These are phyloP conservation scores for Exophiala dermatitidis DNA, from an alignment of 2,329 filamentous ascomycete species.

Conservation along the genomic window DNA sequence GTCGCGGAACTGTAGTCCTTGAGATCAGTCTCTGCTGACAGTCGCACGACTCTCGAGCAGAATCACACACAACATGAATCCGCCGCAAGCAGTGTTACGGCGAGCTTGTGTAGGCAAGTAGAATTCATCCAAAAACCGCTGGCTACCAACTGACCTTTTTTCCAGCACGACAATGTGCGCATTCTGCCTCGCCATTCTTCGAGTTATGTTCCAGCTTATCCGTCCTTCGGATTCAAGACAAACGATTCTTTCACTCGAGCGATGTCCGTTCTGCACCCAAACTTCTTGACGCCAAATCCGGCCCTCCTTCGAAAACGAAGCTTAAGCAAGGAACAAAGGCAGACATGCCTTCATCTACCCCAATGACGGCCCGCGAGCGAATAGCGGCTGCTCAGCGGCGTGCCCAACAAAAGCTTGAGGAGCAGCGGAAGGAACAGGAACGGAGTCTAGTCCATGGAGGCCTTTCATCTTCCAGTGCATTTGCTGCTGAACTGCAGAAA, in stretches of 20 bases:
- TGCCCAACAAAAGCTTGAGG: slow-evolving; percentile 10
- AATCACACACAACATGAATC: slow-evolving; percentile 8
- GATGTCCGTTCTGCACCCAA: background rate
- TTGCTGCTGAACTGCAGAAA: slow-evolving; percentile 18
- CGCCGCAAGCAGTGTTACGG: slow-evolving; percentile 13
- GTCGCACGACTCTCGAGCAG: background rate
- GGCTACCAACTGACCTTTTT: background rate
- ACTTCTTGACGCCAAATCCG: background rate
- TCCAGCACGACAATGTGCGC: background rate
- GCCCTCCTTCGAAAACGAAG: background rate
- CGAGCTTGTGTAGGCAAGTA: slow-evolving; percentile 12
- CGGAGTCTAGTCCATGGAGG: slow-evolving; percentile 9
- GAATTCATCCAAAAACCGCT: background rate
- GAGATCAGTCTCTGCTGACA: background rate
- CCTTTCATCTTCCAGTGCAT: slow-evolving; percentile 13
- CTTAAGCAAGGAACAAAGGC: background rate
- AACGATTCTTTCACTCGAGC: slow-evolving; percentile 5
- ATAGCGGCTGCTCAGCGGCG: slow-evolving; percentile 7
- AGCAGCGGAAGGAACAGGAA: slow-evolving; percentile 9
- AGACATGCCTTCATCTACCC: background rate
- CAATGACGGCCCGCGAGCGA: slow-evolving; percentile 8
- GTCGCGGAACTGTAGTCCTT: too few relatives aligned
- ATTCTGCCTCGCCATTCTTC: background rate
- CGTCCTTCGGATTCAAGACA: slow-evolving; percentile 4
- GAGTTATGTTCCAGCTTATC: slow-evolving; percentile 11